Evolutionary conservation across 2,329 filamentous ascomycete genomes (phyloP).

Genomic region (Aspergillus carbonarius): DNA sequence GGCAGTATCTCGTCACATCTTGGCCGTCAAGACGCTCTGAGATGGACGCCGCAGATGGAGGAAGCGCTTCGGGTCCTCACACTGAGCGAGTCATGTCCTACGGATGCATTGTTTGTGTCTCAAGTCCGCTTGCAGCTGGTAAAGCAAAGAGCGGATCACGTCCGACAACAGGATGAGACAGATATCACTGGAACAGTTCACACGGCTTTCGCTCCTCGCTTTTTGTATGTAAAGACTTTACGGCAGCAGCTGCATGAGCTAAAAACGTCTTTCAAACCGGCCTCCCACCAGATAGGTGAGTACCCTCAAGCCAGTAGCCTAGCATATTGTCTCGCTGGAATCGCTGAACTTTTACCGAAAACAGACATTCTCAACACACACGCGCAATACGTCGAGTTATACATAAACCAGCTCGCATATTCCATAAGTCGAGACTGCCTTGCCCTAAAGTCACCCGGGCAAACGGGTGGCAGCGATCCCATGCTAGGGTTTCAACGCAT

Average conservation of each 20-base stretch:
- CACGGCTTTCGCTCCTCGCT: slow-evolving; percentile 13
- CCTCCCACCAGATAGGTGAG: slow-evolving; percentile 23
- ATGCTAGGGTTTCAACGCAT: slow-evolving; percentile 32
- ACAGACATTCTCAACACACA: slow-evolving; percentile 30
- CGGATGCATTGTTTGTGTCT: slow-evolving; percentile 32
- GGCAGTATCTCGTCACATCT: slow-evolving; percentile 37
- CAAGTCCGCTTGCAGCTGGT: slow-evolving; percentile 42
- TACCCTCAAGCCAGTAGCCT: not conserved
- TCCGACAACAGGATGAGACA: slow-evolving; percentile 32
- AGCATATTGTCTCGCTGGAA: not conserved
- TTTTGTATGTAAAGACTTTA: slow-evolving; percentile 33
- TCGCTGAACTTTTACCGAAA: slow-evolving; percentile 3
- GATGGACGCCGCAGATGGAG: slow-evolving; percentile 44
- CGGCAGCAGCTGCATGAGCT: slow-evolving; percentile 35
- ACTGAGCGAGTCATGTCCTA: slow-evolving; percentile 23
- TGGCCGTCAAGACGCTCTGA: slow-evolving; percentile 34
- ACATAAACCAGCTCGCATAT: slow-evolving; percentile 30
- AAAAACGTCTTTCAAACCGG: slow-evolving; percentile 25
- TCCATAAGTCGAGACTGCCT: slow-evolving; percentile 21
- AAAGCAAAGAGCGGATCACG: slow-evolving; percentile 29
- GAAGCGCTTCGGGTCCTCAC: slow-evolving; percentile 32
- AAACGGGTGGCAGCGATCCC: slow-evolving; percentile 5
- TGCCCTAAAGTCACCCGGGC: slow-evolving; percentile 9
- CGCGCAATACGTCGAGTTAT: slow-evolving; percentile 28
- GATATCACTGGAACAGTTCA: slow-evolving; percentile 14